Conservation (phyloP, 2,329 filamentous ascomycete species). For the Biscogniauxia marginata region DNA sequence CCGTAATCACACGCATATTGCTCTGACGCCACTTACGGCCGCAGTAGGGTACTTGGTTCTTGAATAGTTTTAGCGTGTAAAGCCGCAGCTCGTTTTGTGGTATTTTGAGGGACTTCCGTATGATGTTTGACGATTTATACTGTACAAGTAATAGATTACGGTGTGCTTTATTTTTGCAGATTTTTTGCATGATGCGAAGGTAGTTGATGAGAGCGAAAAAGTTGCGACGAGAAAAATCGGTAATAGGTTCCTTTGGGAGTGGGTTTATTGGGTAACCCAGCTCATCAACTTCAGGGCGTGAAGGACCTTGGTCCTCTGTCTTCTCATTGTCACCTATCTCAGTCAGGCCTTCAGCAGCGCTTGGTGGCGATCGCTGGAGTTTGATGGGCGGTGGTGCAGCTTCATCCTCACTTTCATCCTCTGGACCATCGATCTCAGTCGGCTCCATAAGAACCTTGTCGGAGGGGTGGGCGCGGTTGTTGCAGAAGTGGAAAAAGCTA, state of each 20-base stretch:
- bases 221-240: conserved; percentile 86
- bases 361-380: conserved; percentile 50
- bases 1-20: conserved; percentile 98
- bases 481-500: conserved; percentile 92
- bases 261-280: conserved; percentile 76
- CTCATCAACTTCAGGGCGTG: conserved; percentile 73
- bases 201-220: conserved; percentile 96
- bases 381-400: conserved; percentile 82
- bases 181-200: conserved; percentile 93
- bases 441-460: conserved; percentile 29
- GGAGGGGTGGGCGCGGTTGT: conserved; percentile 38
- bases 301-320: conserved; percentile 34
- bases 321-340: conserved; percentile 29
- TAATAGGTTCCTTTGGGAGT: conserved; percentile 74
- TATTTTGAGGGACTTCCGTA: conserved; percentile 87
- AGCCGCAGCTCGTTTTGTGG: conserved; percentile 84
- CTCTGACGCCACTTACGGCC: conserved; percentile 96
- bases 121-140: conserved; percentile 90
- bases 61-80: conserved; percentile 97
- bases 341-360: conserved; percentile 29
- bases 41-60: conserved; percentile 97
- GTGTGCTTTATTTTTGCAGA: conserved; percentile 94
- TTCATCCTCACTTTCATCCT: conserved; percentile 67
- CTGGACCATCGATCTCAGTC: conserved; percentile 35
- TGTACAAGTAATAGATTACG: conserved; percentile 90